Evolutionary conservation across 1,284 basidiomycete genomes (phyloP).

Genomic region (Omphalotus olearius): DNA sequence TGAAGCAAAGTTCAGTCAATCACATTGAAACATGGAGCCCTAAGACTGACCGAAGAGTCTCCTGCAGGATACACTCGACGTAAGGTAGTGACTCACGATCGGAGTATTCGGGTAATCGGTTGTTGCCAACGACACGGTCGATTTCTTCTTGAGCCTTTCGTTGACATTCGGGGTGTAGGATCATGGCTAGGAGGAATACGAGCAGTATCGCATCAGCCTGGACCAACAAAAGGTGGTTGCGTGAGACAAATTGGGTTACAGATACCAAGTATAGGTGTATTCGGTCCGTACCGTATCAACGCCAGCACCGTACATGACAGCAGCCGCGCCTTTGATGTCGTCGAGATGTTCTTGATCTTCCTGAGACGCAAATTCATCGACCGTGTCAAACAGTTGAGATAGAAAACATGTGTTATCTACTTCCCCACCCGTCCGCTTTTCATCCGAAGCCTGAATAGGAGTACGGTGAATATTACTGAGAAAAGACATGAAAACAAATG

Average conservation of each 20-base stretch:
- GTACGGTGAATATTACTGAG: too few species aligned
- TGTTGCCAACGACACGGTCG: slow-evolving; percentile 1
- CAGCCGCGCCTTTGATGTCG: slow-evolving; percentile 2
- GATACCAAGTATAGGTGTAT: not conserved
- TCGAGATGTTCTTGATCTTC: not conserved
- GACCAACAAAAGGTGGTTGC: not conserved
- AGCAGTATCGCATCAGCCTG: slow-evolving; percentile 7
- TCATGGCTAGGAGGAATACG: slow-evolving; percentile 4
- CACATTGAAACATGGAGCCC: too few species aligned
- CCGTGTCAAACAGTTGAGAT: not conserved
- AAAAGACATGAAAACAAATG: too few species aligned
- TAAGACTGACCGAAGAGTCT: slow-evolving; percentile 4
- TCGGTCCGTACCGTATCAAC: too few species aligned
- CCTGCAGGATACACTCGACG: slow-evolving; percentile 9
- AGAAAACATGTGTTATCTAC: not conserved
- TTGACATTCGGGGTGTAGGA: slow-evolving; percentile 11
- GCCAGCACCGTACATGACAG: slow-evolving; percentile 1
- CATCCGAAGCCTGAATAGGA: not conserved
- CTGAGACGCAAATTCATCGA: not conserved
- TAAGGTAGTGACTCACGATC: slow-evolving; percentile 9
- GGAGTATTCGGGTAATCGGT: slow-evolving; percentile 1
- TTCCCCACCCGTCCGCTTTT: not conserved
- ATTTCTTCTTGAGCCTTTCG: slow-evolving; percentile 8
- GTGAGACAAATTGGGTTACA: not conserved
- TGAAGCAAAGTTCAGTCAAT: not conserved